Conservation (phyloP, 2,329 filamentous ascomycete species). For the Cladophialophora bantiana region DNA sequence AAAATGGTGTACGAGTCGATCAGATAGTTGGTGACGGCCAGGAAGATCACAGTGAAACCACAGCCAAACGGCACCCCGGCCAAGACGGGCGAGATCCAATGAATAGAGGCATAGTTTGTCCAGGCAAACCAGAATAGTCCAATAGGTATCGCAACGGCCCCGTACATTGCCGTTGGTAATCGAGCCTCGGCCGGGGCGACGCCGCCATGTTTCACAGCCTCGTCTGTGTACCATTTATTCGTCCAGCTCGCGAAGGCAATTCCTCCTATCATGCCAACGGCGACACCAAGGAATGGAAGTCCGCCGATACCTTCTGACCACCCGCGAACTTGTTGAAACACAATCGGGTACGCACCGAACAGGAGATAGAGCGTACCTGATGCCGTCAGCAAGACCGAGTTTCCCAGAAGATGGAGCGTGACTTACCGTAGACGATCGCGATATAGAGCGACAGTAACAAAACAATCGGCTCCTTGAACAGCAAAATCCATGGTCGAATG, state of each 20-base stretch:
- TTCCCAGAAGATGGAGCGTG: conserved; percentile 60
- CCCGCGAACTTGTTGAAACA: conserved; percentile 67
- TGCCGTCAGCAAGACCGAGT: conserved; percentile 61
- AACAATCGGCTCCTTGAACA: conserved; percentile 75
- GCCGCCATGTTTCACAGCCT: conserved; percentile 57
- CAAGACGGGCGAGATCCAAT: conserved; percentile 62
- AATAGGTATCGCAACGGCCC: conserved; percentile 67
- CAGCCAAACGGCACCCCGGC: conserved; percentile 63
- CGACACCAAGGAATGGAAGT: conserved; percentile 72
- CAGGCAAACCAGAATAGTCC: conserved; percentile 74
- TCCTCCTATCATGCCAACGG: conserved; percentile 69
- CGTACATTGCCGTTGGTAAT: conserved; percentile 67
- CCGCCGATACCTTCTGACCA: conserved; percentile 68
- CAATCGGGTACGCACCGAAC: conserved; percentile 69
- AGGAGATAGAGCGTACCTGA: conserved; percentile 67
- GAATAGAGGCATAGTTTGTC: conserved; percentile 65
- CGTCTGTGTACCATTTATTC: conserved; percentile 61
- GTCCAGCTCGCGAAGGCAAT: conserved; percentile 63
- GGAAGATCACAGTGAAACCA: conserved; percentile 57
- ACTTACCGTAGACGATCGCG: conserved; percentile 59
- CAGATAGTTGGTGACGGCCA: conserved; percentile 49
- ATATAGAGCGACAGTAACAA: conserved; percentile 66
- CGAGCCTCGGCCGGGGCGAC: conserved; percentile 71
- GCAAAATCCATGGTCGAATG: conserved; percentile 71
- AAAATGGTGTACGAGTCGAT: conserved; percentile 74